phyloP scores from a whole-genome alignment of 495 filamentous ascomycete genomes.

The Aspergillus bridgeri region DNA sequence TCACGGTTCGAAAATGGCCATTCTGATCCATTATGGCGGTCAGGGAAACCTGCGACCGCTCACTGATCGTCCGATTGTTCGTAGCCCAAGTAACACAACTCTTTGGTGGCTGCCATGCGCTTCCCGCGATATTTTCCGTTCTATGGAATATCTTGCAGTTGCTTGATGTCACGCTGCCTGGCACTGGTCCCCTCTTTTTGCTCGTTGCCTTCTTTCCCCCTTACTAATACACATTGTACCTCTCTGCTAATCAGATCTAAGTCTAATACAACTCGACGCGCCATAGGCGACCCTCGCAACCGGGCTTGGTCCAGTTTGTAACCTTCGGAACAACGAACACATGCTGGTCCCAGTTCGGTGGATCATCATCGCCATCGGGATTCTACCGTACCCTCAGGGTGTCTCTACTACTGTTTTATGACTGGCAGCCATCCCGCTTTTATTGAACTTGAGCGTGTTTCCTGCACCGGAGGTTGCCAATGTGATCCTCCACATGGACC shows the following conservation, averaged over 20 bases:
- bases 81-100: conserved; percentile 21
- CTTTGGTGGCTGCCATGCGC: conserved; percentile 31
- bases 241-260: background rate
- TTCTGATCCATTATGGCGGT: conserved; percentile 6
- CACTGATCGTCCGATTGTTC: conserved; percentile 16
- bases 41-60: background rate
- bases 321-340: conserved; percentile 11
- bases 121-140: conserved; percentile 19
- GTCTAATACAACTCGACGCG: conserved; percentile 1
- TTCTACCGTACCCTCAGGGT: conserved; percentile 1
- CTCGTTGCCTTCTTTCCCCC: conserved; percentile 2
- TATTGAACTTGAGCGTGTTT: background rate
- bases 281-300: conserved; percentile 14
- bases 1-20: background rate
- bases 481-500: background rate
- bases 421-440: background rate
- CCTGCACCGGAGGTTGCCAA: background rate
- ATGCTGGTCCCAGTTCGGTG: conserved; percentile 11
- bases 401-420: background rate
- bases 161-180: conserved; percentile 1
- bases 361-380: too few relatives aligned
- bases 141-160: background rate
- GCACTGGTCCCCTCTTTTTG: background rate
- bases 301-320: conserved; percentile 17
- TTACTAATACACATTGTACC: background rate